These are phyloP conservation scores for Suillus subaureus DNA, from an alignment of 768 basidiomycete species.

Conservation along the genomic window DNA sequence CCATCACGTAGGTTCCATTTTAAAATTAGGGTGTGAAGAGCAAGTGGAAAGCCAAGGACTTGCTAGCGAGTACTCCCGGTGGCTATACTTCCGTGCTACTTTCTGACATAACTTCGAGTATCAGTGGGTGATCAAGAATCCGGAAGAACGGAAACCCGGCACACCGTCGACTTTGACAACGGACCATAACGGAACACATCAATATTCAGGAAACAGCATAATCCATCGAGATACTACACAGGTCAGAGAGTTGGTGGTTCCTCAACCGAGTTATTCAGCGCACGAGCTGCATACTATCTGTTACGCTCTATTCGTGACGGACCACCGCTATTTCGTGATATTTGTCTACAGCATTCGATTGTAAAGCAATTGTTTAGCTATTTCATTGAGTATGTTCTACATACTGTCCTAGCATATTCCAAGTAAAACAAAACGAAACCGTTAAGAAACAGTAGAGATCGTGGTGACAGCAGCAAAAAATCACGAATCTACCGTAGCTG, in stretches of 20 bases:
- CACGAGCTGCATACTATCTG: neutral
- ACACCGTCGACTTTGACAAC: neutral
- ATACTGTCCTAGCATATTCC: too few species aligned
- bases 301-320: too few species aligned
- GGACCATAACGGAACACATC: neutral
- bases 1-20: neutral
- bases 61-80: neutral
- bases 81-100: neutral
- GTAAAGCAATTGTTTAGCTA: too few species aligned
- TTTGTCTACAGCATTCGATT: too few species aligned
- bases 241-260: too few species aligned
- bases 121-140: neutral
- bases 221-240: neutral
- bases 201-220: neutral
- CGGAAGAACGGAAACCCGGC: neutral
- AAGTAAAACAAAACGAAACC: too few species aligned
- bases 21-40: too few species aligned
- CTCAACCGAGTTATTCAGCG: neutral
- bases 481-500: too few species aligned
- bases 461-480: too few species aligned
- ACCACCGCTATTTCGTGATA: too few species aligned
- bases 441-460: too few species aligned
- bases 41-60: neutral
- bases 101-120: conserved; percentile 2
- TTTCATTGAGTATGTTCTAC: too few species aligned